These are phyloP conservation scores for Poterioochromonas sp. DNA, from an alignment of 352 stramenopile genomes.

Conservation along the genomic window DNA sequence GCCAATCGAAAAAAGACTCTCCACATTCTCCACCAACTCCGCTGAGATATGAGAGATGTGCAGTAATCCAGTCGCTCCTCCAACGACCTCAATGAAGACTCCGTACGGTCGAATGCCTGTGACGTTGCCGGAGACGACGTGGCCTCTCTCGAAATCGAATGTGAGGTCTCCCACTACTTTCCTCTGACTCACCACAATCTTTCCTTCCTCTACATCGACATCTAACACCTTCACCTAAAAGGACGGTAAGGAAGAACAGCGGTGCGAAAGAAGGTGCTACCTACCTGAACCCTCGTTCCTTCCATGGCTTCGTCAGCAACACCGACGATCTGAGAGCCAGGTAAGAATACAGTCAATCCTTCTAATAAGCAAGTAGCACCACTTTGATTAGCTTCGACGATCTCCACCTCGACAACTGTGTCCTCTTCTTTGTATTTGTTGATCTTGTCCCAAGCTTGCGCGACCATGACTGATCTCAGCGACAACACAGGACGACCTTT, in stretches of 20 bases:
- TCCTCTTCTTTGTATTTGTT: constrained; percentile 47
- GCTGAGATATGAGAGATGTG: constrained; percentile 80
- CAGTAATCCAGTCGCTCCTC: constrained; percentile 63
- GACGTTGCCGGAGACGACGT: constrained; percentile 62
- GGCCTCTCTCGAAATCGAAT: constrained; percentile 58
- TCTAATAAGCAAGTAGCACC: constrained; percentile 58
- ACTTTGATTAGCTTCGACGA: constrained; percentile 58
- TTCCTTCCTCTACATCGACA: constrained; percentile 60
- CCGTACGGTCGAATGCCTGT: constrained; percentile 72
- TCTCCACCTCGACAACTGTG: constrained; percentile 53
- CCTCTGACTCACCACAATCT: constrained; percentile 70
- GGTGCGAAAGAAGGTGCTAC: neutral
- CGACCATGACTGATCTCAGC: constrained; percentile 55
- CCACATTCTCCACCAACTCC: constrained; percentile 66
- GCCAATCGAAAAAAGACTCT: constrained; percentile 58
- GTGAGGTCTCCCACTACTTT: constrained; percentile 64
- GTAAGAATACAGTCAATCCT: constrained; percentile 65
- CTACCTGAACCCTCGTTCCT: constrained; percentile 47
- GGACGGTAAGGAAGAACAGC: neutral
- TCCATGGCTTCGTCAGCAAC: constrained; percentile 60
- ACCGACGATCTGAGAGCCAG: constrained; percentile 62
- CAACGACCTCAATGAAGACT: constrained; percentile 69
- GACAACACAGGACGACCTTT: constrained; percentile 58
- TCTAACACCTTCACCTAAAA: constrained; percentile 66
- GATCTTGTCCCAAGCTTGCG: constrained; percentile 55